These are phyloP conservation scores for Solanum sejunctum DNA, from an alignment of 257 asterid genomes.

Conservation along the genomic window DNA sequence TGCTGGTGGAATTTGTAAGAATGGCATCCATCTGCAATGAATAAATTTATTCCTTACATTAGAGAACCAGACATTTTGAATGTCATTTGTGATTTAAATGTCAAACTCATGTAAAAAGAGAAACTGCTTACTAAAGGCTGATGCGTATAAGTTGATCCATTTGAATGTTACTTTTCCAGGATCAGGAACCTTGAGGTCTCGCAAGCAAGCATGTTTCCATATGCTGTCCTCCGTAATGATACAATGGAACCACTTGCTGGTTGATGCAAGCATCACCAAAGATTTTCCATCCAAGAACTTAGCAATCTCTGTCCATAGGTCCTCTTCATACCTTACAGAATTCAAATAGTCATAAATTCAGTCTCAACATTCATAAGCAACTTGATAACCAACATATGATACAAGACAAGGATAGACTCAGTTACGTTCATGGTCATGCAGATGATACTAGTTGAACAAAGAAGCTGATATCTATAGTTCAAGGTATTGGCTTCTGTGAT, in stretches of 20 bases:
- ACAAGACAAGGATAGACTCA: neutral
- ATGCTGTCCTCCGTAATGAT: conserved; percentile 59
- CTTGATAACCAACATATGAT: neutral
- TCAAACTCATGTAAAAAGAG: neutral
- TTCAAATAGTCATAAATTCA: neutral
- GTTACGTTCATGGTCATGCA: neutral
- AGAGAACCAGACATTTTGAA: neutral
- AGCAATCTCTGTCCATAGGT: conserved; percentile 88
- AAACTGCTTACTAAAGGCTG: conserved; percentile 63
- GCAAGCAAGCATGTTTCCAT: conserved; percentile 81
- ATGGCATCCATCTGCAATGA: conserved; percentile 86
- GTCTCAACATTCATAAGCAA: neutral
- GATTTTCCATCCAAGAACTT: conserved; percentile 89
- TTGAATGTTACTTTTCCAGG: conserved; percentile 55
- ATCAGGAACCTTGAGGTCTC: conserved; percentile 87
- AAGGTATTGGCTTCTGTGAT: neutral
- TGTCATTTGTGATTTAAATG: neutral
- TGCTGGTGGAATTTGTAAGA: conserved; percentile 63
- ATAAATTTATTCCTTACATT: conserved; percentile 1
- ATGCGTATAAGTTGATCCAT: conserved; percentile 72
- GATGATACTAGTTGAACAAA: neutral
- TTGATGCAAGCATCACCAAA: conserved; percentile 67
- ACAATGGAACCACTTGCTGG: conserved; percentile 70
- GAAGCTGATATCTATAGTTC: neutral
- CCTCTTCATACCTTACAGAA: conserved; percentile 65